Conservation (phyloP, 257 asterid species). For the Fraxinus quadrangulata region DNA sequence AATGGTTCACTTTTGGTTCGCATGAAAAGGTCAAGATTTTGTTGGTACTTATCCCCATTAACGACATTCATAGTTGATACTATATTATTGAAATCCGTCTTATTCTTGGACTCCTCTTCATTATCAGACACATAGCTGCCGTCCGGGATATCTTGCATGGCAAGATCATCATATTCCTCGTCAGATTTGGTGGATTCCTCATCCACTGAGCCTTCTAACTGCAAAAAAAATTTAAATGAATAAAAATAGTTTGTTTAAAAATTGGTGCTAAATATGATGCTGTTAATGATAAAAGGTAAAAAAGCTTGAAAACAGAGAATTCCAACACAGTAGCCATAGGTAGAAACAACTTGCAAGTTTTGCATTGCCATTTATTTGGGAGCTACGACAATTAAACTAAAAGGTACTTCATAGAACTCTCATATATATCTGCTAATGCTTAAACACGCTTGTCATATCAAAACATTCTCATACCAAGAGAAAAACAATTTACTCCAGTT, state of each 20-base stretch:
- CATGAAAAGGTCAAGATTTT: conserved; percentile 38
- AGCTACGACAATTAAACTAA: background rate
- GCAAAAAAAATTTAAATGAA: conserved; percentile 8
- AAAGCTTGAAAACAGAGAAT: background rate
- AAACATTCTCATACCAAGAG: background rate
- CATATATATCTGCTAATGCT: background rate
- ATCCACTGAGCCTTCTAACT: conserved; percentile 94
- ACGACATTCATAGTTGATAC: conserved; percentile 10
- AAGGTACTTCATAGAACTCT: background rate
- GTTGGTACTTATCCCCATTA: conserved; percentile 41
- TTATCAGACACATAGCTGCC: conserved; percentile 52
- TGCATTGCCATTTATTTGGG: background rate
- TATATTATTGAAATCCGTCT: conserved; percentile 23
- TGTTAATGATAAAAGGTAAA: background rate
- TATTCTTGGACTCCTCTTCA: conserved; percentile 38
- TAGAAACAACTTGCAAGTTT: background rate
- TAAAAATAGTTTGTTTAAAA: background rate
- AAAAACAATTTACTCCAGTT: background rate
- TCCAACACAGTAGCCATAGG: background rate
- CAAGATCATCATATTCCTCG: conserved; percentile 92
- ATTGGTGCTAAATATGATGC: background rate
- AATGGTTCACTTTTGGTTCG: conserved; percentile 44
- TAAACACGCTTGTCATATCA: background rate
- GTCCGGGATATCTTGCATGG: conserved; percentile 59
- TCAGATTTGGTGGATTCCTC: conserved; percentile 82